Evolutionary conservation across 768 basidiomycete genomes (phyloP).

Genomic region (Termitomyces sp.): DNA sequence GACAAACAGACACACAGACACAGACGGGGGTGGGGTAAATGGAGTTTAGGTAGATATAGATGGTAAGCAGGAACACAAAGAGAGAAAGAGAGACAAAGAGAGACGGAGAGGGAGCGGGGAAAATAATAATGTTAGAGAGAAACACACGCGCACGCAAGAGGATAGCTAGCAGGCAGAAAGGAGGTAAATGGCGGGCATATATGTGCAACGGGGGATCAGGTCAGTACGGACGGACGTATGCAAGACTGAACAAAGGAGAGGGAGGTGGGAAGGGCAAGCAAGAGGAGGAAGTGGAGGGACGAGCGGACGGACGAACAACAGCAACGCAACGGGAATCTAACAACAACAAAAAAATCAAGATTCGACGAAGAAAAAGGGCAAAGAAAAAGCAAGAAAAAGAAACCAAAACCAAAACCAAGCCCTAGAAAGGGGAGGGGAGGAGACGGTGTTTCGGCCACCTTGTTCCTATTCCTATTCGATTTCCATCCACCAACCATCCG

Average conservation of each 20-base stretch:
- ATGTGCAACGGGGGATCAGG: background rate
- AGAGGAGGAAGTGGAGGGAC: background rate
- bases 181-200: background rate
- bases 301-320: background rate
- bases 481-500: conserved; percentile 5
- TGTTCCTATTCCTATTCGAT: conserved; percentile 3
- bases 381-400: no score
- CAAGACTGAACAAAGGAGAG: background rate
- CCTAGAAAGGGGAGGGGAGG: no score
- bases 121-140: background rate
- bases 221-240: background rate
- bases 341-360: background rate
- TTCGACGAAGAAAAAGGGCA: background rate
- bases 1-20: no score
- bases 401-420: background rate
- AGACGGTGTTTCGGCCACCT: no score
- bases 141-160: background rate
- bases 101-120: background rate
- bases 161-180: background rate
- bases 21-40: background rate
- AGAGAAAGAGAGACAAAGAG: background rate
- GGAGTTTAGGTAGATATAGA: background rate
- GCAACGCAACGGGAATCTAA: background rate
- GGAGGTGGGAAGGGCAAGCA: background rate
- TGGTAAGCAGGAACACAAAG: background rate